Evolutionary conservation across 2,329 filamentous ascomycete species (phyloP).

Genomic region (Gaeumannomyces tritici): DNA sequence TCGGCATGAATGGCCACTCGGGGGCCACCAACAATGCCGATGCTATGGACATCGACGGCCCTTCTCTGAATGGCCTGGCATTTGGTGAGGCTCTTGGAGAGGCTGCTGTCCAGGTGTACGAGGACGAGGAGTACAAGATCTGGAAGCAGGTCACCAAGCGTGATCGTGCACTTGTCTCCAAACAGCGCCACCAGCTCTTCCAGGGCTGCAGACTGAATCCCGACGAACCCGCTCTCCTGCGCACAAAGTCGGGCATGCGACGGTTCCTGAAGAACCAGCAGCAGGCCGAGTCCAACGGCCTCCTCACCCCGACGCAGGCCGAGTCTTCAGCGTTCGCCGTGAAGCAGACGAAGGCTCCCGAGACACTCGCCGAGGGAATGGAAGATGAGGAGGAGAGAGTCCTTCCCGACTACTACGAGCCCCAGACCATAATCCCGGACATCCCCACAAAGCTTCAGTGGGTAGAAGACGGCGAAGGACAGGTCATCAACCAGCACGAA

Average conservation of each 20-base stretch:
- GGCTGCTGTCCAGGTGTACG: constrained; percentile 64
- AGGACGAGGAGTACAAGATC: constrained; percentile 92
- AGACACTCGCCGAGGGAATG: constrained; percentile 86
- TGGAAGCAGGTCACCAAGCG: constrained; percentile 99
- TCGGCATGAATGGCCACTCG: constrained; percentile 57
- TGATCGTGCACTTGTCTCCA: constrained; percentile 76
- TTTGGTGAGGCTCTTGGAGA: constrained; percentile 55
- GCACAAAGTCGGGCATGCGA: constrained; percentile 82
- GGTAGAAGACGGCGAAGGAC: constrained; percentile 81
- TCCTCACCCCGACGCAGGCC: constrained; percentile 23
- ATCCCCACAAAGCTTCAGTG: constrained; percentile 70
- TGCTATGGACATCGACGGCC: constrained; percentile 77
- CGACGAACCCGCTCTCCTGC: constrained; percentile 79
- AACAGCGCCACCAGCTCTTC: constrained; percentile 80
- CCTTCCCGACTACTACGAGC: constrained; percentile 90
- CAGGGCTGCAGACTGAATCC: constrained; percentile 73
- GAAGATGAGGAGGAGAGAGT: constrained; percentile 77
- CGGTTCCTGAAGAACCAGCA: constrained; percentile 75
- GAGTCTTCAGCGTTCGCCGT: constrained; percentile 38
- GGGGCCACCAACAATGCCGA: constrained; percentile 68
- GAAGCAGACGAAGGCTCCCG: constrained; percentile 44
- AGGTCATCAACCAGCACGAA: constrained; percentile 79
- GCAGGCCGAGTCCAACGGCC: constrained; percentile 46
- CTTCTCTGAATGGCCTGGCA: constrained; percentile 57
- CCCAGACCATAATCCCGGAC: constrained; percentile 77